Conservation (phyloP, 1,284 basidiomycete species). For the Gomphus bonarii region DNA sequence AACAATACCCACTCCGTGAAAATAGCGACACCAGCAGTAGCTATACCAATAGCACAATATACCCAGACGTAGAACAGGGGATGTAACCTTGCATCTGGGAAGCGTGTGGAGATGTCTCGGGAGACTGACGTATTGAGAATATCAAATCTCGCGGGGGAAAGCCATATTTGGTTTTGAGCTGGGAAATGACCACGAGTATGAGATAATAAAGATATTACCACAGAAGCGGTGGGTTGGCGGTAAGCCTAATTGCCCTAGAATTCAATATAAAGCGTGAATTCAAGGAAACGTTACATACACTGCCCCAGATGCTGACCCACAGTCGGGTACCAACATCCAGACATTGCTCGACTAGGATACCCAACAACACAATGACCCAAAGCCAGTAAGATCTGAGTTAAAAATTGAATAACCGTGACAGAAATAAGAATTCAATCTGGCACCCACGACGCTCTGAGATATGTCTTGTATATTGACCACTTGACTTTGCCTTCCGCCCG, state of each 20-base stretch:
- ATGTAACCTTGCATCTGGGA: constrained; percentile 11
- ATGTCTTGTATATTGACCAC: constrained; percentile 70
- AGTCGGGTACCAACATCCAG: constrained; percentile 9
- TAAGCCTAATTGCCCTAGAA: not conserved
- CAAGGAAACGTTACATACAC: not conserved
- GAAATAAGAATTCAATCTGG: not conserved
- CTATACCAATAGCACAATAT: constrained; percentile 4
- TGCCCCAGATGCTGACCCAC: constrained; percentile 13
- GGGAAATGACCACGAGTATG: not conserved
- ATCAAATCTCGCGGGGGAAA: not conserved
- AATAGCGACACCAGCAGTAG: constrained; percentile 3
- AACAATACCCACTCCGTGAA: constrained; percentile 11
- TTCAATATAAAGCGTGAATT: not conserved
- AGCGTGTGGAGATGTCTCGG: not conserved
- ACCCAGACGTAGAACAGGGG: constrained; percentile 9
- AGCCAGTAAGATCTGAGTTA: constrained; percentile 12
- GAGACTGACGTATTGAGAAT: not conserved
- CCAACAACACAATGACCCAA: constrained; percentile 15
- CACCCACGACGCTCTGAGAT: constrained; percentile 37
- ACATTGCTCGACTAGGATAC: constrained; percentile 10
- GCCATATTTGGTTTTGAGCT: not conserved
- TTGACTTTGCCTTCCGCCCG: constrained; percentile 69
- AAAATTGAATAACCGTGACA: not conserved
- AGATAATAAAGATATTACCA: not conserved
- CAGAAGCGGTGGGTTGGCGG: not conserved